Percentiles rank a stretch among this genome's conserved stretches.
These are phyloP conservation scores for Plasmodium malariae DNA, from an alignment of 169 alveolate species.

Conservation along the genomic window DNA sequence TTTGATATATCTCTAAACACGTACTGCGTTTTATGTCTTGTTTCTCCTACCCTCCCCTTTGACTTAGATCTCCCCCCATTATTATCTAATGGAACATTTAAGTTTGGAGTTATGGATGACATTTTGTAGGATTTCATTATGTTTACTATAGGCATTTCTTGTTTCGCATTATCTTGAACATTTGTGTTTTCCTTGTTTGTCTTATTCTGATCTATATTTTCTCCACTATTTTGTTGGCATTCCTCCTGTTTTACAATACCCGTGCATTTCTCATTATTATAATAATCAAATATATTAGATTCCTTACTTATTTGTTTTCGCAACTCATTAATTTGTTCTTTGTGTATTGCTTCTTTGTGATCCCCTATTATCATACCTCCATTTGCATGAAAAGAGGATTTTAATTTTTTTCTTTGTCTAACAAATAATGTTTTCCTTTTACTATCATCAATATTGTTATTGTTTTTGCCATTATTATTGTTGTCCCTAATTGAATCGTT, in stretches of 20 bases:
- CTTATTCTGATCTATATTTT: too few relatives aligned
- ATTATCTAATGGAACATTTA: conserved; percentile 2
- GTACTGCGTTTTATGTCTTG: conserved; percentile 31
- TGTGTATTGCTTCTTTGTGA: conserved; percentile 73
- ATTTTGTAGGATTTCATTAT: conserved; percentile 19
- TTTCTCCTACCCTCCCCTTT: too few relatives aligned
- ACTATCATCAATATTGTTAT: neutral
- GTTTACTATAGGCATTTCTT: conserved; percentile 40
- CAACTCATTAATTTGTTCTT: conserved; percentile 71
- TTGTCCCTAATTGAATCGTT: conserved; percentile 4
- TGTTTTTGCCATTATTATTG: neutral
- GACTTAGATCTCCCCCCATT: conserved; percentile 1
- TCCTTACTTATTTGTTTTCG: conserved; percentile 55
- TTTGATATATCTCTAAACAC: conserved; percentile 41
- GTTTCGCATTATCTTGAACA: neutral
- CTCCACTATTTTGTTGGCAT: conserved; percentile 8
- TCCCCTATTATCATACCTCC: conserved; percentile 71
- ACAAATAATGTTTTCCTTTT: conserved; percentile 30
- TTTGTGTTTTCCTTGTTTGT: neutral
- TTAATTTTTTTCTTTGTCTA: conserved; percentile 65
- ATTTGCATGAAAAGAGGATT: conserved; percentile 68
- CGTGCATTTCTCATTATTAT: conserved; percentile 26
- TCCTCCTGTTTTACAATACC: neutral
- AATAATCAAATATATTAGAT: conserved; percentile 11
- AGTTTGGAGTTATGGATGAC: neutral